Evolutionary conservation across 148 eudicot genomes (phyloP).

Genomic region (Persicaria maculosa): DNA sequence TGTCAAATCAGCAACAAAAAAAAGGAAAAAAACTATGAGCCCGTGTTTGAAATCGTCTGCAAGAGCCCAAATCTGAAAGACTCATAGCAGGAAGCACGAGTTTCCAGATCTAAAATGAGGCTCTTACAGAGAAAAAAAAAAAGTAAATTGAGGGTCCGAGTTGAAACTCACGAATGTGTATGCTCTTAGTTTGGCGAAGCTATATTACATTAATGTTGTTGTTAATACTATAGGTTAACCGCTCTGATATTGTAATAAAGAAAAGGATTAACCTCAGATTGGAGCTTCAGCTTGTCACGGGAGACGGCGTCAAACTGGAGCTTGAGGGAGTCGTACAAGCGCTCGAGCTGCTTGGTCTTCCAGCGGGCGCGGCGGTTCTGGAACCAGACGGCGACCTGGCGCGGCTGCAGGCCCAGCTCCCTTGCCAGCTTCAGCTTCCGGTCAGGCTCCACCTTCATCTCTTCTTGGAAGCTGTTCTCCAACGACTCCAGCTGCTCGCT

Average conservation of each 20-base stretch:
- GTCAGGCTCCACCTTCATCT: constrained; percentile 67
- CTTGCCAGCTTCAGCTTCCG: constrained; percentile 70
- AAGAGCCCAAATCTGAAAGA: no score
- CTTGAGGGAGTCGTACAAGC: constrained; percentile 56
- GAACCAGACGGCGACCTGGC: constrained; percentile 81
- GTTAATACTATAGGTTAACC: background rate
- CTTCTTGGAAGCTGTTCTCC: constrained; percentile 67
- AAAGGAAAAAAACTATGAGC: no score
- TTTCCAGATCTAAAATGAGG: no score
- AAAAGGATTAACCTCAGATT: constrained; percentile 41
- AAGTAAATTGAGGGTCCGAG: no score
- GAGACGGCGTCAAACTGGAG: constrained; percentile 43
- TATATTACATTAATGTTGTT: background rate
- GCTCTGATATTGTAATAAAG: background rate
- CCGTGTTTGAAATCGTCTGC: no score
- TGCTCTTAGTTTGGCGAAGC: no score
- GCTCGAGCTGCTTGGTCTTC: constrained; percentile 59
- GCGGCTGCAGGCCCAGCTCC: constrained; percentile 54
- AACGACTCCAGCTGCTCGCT: constrained; percentile 54
- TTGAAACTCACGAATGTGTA: no score
- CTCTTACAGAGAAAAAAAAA: no score
- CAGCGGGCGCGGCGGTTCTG: constrained; percentile 34
- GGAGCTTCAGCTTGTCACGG: constrained; percentile 59
- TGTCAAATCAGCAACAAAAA: no score
- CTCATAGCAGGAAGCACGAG: no score